Percentiles rank a stretch among this genome's conserved stretches.
These are phyloP conservation scores for Mesembryanthemum crystallinum DNA, from an alignment of 148 eudicot genomes.

Conservation along the genomic window DNA sequence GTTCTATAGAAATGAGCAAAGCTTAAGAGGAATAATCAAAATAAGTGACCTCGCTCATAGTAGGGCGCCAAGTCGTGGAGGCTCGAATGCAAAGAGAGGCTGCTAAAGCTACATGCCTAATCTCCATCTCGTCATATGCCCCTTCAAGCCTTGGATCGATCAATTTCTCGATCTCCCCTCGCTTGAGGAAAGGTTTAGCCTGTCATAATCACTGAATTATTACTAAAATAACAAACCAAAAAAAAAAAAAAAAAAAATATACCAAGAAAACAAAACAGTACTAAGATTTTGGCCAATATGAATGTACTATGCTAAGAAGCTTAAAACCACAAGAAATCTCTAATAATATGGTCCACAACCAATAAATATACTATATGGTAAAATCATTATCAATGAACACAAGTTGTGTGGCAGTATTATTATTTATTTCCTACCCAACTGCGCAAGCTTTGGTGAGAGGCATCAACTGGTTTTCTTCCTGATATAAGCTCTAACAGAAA, in stretches of 20 bases:
- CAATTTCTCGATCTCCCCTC: conserved; percentile 55
- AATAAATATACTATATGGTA: too few species aligned
- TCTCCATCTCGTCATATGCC: conserved; percentile 42
- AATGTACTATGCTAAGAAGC: conserved; percentile 4
- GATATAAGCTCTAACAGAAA: conserved; percentile 77
- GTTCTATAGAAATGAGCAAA: too few species aligned
- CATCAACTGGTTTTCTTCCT: conserved; percentile 86
- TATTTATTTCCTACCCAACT: conserved; percentile 61
- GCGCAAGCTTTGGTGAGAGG: conserved; percentile 77
- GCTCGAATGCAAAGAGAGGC: conserved; percentile 87
- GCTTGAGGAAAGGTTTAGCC: conserved; percentile 77
- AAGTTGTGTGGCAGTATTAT: neutral
- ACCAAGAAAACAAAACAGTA: neutral
- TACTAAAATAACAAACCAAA: conserved; percentile 4
- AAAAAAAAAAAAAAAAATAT: neutral
- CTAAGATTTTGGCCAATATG: neutral
- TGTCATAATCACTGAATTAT: conserved; percentile 29
- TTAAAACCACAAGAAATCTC: conserved; percentile 29
- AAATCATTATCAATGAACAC: too few species aligned
- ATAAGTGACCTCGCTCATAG: conserved; percentile 69
- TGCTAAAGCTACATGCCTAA: conserved; percentile 50
- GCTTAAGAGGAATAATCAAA: neutral
- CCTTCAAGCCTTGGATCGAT: conserved; percentile 72
- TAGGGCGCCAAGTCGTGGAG: conserved; percentile 80
- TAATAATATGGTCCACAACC: neutral